Evolutionary conservation across 1,284 basidiomycete genomes (phyloP), one percentile per base, ranked within the genome.

Genomic region (Laetiporus sulphureus): DNA sequence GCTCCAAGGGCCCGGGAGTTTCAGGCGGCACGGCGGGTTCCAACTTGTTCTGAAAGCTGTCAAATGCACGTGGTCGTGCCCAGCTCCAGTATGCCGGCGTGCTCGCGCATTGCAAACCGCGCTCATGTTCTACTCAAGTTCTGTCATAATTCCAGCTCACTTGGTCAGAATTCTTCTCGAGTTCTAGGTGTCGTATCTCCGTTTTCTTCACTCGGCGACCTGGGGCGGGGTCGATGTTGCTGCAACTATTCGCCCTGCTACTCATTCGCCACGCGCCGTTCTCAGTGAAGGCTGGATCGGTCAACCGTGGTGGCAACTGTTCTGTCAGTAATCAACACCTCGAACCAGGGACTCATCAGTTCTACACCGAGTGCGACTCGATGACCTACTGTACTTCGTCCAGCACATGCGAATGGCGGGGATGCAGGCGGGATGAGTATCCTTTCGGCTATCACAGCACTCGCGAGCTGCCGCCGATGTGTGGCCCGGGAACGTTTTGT

Each of bases 381-480:
- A 68, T 70, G 44, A 82, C 73, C 11, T 91, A 73, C 65, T 91
- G 86, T 63, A 69, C 71, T 7, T 54, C 66, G 22, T 67, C 68
- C 44, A 66, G 69, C 32, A 72, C 68, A 12, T 94, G 91, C 60
- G 61, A 69, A 25, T 59, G 64, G 40, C 83, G 79, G 55, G 73
- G 77, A 5, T 94, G 89, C 62, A 72, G 90, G 48, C 75, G 63
- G 46, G 88, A 92, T 58, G 77, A 84, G 41, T 90, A 72, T 56
- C 83, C 84, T 0, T 83, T 86, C 56, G 83, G 83, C 22, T 87
- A 80, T 55, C 19, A 52, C 31, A 63, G 41, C 57, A 56, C 41
- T 54, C 61, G 42, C 52, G 63, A 36, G 48, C 64, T 87, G 21
- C 89, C 89, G 1, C 64, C 69, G 5, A 69, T 78, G 48, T 93